A percentile compares a stretch with the other conserved stretches of the same genome.
Evolutionary conservation across 495 filamentous ascomycete species (phyloP).

Genomic region (Massariosphaeria phaeospora): DNA sequence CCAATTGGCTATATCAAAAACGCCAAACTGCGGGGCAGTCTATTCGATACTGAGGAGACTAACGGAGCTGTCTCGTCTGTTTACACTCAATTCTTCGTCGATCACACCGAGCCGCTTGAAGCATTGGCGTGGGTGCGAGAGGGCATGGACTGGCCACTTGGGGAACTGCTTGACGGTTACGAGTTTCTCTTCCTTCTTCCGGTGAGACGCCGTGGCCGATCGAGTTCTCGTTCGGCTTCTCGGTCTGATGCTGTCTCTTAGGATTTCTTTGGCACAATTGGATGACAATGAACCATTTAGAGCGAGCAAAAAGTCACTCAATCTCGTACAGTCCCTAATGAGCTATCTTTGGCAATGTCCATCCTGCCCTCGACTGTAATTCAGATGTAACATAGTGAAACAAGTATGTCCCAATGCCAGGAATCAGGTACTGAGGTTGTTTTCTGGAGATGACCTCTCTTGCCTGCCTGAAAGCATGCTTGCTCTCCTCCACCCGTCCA

Average conservation of each 20-base stretch:
- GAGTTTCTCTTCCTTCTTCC: constrained; percentile 37
- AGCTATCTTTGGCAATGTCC: no score
- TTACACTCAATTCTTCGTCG: constrained; percentile 41
- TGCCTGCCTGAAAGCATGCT: neutral
- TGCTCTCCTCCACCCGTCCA: constrained; percentile 1
- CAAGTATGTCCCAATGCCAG: constrained; percentile 6
- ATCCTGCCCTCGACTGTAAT: no score
- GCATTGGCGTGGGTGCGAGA: constrained; percentile 34
- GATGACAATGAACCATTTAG: no score
- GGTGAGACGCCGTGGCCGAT: constrained; percentile 30
- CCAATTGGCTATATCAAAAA: constrained; percentile 39
- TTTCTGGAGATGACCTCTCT: constrained; percentile 8
- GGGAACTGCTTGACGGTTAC: constrained; percentile 41
- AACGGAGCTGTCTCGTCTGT: constrained; percentile 35
- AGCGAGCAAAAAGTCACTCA: no score
- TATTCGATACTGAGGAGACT: constrained; percentile 33
- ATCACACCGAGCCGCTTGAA: constrained; percentile 40
- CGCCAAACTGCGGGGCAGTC: constrained; percentile 35
- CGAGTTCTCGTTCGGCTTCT: constrained; percentile 21
- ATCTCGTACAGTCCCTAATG: no score
- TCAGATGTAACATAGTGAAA: neutral
- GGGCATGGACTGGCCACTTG: constrained; percentile 39
- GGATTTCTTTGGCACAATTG: no score
- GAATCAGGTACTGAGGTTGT: constrained; percentile 5
- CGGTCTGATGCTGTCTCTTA: no score